These are phyloP conservation scores for Schoenoplectus tabernaemontani DNA, from an alignment of 202 grass and related monocot genomes.

Conservation along the genomic window DNA sequence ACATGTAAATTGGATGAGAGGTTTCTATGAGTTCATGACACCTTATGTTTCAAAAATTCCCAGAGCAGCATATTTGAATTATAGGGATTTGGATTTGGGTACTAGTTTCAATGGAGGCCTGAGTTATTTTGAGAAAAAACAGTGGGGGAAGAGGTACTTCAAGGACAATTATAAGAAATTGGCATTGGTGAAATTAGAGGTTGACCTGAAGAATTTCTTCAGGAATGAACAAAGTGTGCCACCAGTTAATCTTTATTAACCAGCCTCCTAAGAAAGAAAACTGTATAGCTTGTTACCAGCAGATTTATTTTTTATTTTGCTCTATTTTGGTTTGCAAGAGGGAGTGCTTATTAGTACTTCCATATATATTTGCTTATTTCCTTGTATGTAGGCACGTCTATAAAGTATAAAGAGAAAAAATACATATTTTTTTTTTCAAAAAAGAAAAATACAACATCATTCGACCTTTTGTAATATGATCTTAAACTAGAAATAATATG, in stretches of 20 bases:
- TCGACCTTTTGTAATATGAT: background rate
- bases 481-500: slow-evolving; percentile 12
- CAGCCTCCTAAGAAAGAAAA: too few species aligned
- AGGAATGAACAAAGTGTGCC: slow-evolving; percentile 81
- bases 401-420: background rate
- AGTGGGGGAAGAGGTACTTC: slow-evolving; percentile 48
- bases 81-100: slow-evolving; percentile 72
- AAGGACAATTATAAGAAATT: slow-evolving; percentile 49
- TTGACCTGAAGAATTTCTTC: slow-evolving; percentile 67
- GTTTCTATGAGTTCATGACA: slow-evolving; percentile 27
- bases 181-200: slow-evolving; percentile 48
- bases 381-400: background rate
- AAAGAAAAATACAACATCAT: too few species aligned
- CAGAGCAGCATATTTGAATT: slow-evolving; percentile 68
- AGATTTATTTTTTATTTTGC: background rate
- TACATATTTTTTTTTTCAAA: too few species aligned
- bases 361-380: too few species aligned
- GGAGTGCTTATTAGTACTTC: background rate
- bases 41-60: slow-evolving; percentile 29
- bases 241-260: slow-evolving; percentile 14
- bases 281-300: background rate
- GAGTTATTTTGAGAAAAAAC: slow-evolving; percentile 35
- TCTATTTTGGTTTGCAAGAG: background rate
- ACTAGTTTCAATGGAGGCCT: slow-evolving; percentile 28
- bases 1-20: slow-evolving; percentile 26